Evolutionary conservation across 768 basidiomycete species (phyloP), one percentile per base, ranked within the genome.

Genomic region (Panaeolus papilionaceus): DNA sequence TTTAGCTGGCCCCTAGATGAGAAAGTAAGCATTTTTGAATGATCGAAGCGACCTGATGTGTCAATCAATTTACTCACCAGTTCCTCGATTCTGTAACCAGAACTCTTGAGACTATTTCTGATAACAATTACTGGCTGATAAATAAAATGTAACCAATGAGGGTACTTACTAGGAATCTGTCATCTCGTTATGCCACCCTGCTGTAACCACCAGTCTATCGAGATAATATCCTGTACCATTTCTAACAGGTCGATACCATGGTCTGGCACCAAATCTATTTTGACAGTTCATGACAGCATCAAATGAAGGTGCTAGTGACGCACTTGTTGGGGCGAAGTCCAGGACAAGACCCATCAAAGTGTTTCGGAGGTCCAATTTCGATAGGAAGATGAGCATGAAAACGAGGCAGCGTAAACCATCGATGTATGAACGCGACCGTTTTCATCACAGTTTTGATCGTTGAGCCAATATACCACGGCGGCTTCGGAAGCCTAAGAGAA

Each of bases 181-280:
- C 67, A 83, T 70, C 64, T 82, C 79, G 38, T 77, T 75, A 66
- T 81, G 74, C 69, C 71, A 76, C 1, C 80, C 79, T n/a, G 81
- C 44, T 38, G 70, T 58, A 7, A 85, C 80, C 10, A 75, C 63
- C 0, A 83, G 54, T 39, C 71, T 73, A 49, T 82, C 81, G n/a
- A 67, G 38, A 23, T 77, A 64, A 37, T 73, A 75, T 1, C 75
- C 77, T 0, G 81, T 28, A 7, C 74, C 75, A 1, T 69, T 76
- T 0, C 78, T 71, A 64, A 78, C 71, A 0, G 82, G 80, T 70
- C 80, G 83, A 69, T 87, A 87, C 84, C 85, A 86, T 20, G 85
- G 85, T 62, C 73, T 74, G 5, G 78, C 73, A 23, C 76, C 70
- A 64, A 67, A 83, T 69, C 81, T 81, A 33, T 64, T 28, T n/a